Base-by-base conservation (phyloP, 352 stramenopile species). In the Phytophthora foliorum region DNA sequence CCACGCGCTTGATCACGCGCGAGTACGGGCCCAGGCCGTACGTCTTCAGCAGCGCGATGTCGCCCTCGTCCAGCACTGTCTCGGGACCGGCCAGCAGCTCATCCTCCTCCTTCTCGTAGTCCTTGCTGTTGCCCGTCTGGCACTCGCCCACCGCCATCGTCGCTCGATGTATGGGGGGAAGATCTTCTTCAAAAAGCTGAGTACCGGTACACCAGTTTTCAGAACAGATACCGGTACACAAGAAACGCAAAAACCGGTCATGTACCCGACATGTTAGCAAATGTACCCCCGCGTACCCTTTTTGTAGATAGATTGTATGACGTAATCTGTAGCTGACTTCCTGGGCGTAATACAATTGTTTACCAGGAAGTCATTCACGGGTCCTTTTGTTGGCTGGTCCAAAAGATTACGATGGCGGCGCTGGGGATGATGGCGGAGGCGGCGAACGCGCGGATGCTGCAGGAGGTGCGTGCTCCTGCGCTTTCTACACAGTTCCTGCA, bases 11-110 rank as follows among this genome's bases (percentile, higher is more conserved):
- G 74, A 99, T 99, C 46, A 94, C 75, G 46, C 88, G 87, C 53
- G 95, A 97, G 85, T 99, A 99, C 19, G 98, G 97, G 11, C 98
- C 98, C 24, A 99, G 75, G 19, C 97, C 97, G 79, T 99, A 99
- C n/a, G 89, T 98, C 87, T 99, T 99, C 19, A 99, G 84, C 29
- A 99, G 91, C 49, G 95, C 97, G 75, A 99, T 99, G 76, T 99
- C 98, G 19, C 96, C 97, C 69, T 98, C 97, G 61, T 98, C 92
- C 39, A 95, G 74, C 21, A 93, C 85, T 42, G 88, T 91, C 74
- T 94, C 80, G 8, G 87, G 86, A 1, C 85, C 82, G 10, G 85
- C 86, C 46, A 95, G 67, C 46, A 94, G 74, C 52, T 98, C 89
- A 49, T 98, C 87, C 62, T 97, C 77, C 49, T 98, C 95, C 19